Evolutionary conservation across 768 basidiomycete genomes (phyloP), one percentile per base, ranked within the genome.

Genomic region (Guyanaporus albipodus): DNA sequence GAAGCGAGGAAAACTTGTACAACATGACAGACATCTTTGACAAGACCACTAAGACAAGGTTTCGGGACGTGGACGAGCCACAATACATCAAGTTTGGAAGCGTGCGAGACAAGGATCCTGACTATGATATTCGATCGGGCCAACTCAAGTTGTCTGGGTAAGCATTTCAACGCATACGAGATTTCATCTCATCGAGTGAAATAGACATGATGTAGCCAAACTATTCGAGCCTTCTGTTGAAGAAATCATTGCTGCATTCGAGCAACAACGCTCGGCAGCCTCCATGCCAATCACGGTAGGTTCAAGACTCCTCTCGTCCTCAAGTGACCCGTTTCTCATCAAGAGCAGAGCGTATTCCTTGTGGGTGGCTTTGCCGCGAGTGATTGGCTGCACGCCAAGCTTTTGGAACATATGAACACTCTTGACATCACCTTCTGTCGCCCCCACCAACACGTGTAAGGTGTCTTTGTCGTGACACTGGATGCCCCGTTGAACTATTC

Each of bases 11-110:
- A 9, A 61, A 58, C 32, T 44, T 74, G 21, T 27, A 59, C 5
- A 37, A 50, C 1, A 69, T 73, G 49, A 37, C 63, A 0, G 61
- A 69, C 4, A 22, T 51, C 5, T 73, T 73, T 32, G 69, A 71
- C 21, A 59, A 60, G 40, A 53, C 57, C 1, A 61, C 67, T 0
- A 73, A 73, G 49, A 41, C 64, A 15, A 71, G 66, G 12, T 76
- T 74, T 50, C 73, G 64, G 27, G 54, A 59, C 31, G 58, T 50
- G 2, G 49, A 58, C 9, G 66, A 69, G 14, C 60, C 70, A 0
- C 67, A 64, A n/a, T 74, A 66, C 49, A 64, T 62, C 38, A 72
- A 56, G 31, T 71, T 75, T 26, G 72, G 74, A 15, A 58, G 54
- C 1, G 47, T 58, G 21, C 53, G 65, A 6, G 67, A 68, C 52